Evolutionary conservation across 352 stramenopile genomes (phyloP), one percentile per base, ranked within the genome.

Genomic region (Pythium brassicae): DNA sequence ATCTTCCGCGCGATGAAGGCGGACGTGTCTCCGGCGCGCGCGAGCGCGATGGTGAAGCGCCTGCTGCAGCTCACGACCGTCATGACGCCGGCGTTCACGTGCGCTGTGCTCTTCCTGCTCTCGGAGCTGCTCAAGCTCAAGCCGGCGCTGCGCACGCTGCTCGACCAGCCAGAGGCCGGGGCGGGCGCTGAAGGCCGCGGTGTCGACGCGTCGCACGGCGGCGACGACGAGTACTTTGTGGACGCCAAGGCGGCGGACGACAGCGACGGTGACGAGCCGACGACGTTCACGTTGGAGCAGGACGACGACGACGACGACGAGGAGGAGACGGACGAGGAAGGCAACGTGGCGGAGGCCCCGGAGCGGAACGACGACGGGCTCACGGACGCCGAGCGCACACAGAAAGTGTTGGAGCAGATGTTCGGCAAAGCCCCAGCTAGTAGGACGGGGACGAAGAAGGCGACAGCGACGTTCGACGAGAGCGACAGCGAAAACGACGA

Each of bases 1-100:
- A 63, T 99, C 35, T 99, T 97, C 80, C 97, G 96, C 50, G 92
- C 96, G 12, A 93, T 99, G 60, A 99, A 98, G 68, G 81, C 83
- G 19, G 97, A 99, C 62, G 82, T 83, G 9, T 88, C 94, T 3
- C 60, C 67, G 15, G 80, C 83, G 19, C 82, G 97, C 25, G 73
- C 89, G 2, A 66, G 79, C 40, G 96, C 96, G 9, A 97, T 98
- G 66, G 66, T 89, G n/a, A 99, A 99, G 81, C 86, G 96, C 22
- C 64, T 98, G 56, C 57, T 96, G 29, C 85, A 96, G 74, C 74
- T 96, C 26, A 81, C 83, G 17, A 78, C 70, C 9, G 69, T 82
- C 2, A 95, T 94, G 71, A 72, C 83, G 26, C 76, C 96, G 4
- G 80, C 93, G 44, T 93, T 99, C 25, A 77, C 92, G 29, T 98